Percentiles rank a stretch among this genome's conserved stretches.
Evolutionary conservation across 495 filamentous ascomycete genomes (phyloP).

Genomic region (Filosporella fistucella): DNA sequence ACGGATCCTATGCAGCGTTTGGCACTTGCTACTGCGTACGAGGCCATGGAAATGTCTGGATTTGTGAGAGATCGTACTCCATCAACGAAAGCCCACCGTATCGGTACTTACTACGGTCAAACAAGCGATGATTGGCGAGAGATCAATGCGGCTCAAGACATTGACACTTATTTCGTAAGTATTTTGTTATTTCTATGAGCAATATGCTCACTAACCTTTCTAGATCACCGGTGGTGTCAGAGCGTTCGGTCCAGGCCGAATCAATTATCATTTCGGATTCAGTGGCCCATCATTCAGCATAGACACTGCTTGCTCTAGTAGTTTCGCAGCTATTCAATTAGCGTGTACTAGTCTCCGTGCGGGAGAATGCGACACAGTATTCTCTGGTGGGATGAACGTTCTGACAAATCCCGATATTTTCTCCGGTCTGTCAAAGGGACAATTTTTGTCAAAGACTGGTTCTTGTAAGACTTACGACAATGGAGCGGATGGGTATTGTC

Average conservation of each 20-base stretch:
- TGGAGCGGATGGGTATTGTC: constrained; percentile 67
- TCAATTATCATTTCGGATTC: constrained; percentile 45
- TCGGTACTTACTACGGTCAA: constrained; percentile 44
- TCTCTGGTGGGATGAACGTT: constrained; percentile 74
- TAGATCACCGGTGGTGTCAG: constrained; percentile 86
- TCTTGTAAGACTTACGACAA: constrained; percentile 43
- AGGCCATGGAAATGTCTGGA: constrained; percentile 87
- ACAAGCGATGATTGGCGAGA: constrained; percentile 46
- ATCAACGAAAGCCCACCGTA: constrained; percentile 37
- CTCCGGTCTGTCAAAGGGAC: constrained; percentile 65
- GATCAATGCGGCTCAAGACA: constrained; percentile 81
- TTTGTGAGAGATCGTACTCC: constrained; percentile 79
- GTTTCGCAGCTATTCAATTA: constrained; percentile 45
- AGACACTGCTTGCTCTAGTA: constrained; percentile 51
- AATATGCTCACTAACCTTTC: constrained; percentile 78
- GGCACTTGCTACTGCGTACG: constrained; percentile 79
- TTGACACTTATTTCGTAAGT: constrained; percentile 94
- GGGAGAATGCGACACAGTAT: constrained; percentile 31
- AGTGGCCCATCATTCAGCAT: constrained; percentile 42
- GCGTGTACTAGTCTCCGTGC: constrained; percentile 41
- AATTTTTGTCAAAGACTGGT: constrained; percentile 37
- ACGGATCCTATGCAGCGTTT: constrained; percentile 89
- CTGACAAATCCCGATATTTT: constrained; percentile 85
- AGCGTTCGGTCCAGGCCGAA: constrained; percentile 68
- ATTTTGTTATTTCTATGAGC: constrained; percentile 73